Evolutionary conservation across 2,329 filamentous ascomycete species (phyloP), one percentile per base, ranked within the genome.

Genomic region (Fusarium annulatum): DNA sequence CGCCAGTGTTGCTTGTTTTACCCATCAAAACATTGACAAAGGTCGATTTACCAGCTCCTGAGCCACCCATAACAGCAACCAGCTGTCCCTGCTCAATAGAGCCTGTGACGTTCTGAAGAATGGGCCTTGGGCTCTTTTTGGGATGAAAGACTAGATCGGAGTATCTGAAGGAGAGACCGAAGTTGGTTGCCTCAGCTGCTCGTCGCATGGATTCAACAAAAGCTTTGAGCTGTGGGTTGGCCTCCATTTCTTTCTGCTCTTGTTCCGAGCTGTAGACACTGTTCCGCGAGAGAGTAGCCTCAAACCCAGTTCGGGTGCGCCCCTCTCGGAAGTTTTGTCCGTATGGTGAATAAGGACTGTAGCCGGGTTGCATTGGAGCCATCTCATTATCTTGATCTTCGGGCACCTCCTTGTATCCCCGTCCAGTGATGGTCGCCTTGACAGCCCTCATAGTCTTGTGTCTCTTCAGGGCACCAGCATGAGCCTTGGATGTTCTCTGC

Each of bases 11-110:
- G 39, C 80, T 83, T 1, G 81, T 83, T 78, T 90, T 90, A 18
- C 88, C 88, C 88, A 90, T 90, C n/a, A 90, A 82, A 33, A 89
- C 86, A 63, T 90, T 90, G 38, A 90, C 83, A 67, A 90, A 89
- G 0, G 88, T 90, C 23, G 86, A 87, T 77, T 90, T 90, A 36
- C 88, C 88, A 2, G 88, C 88, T n/a, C 88, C 88, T 4, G 86
- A 88, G 10, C 87, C 87, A 11, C 88, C 88, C 87, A 90, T 89
- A n/a, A 90, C 83, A 15, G 87, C 88, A 41, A 86, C 87, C n/a
- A 90, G 83, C 9, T 85, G 85, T 1, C 88, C 88, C 16, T 84
- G 82, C 26, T 87, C 81, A 74, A 90, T 89, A 9, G 82, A 84
- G 1, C 88, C 88, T 2, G 87, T 89, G 10, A 90, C 85, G 18